These are phyloP conservation scores for Colletotrichum sp. DNA, from an alignment of 2,329 filamentous ascomycete genomes.

Conservation along the genomic window DNA sequence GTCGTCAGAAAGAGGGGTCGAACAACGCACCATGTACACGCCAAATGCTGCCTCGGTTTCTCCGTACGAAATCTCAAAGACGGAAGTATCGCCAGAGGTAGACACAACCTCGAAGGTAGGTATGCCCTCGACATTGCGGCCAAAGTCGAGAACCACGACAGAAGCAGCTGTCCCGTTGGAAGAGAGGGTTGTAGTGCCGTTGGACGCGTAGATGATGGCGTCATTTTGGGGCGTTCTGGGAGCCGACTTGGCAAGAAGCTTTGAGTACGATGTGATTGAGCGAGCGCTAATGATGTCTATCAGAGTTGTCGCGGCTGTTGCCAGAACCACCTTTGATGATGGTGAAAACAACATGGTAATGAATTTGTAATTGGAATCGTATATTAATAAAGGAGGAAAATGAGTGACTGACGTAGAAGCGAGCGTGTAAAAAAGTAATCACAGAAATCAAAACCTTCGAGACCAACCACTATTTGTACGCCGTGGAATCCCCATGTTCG, in stretches of 20 bases:
- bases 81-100: neutral
- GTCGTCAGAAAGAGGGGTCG: neutral
- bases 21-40: neutral
- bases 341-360: rapidly evolving
- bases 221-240: neutral
- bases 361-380: rapidly evolving
- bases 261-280: neutral
- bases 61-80: neutral
- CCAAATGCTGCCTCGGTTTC: neutral
- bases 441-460: neutral
- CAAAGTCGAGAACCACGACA: neutral
- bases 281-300: neutral
- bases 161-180: neutral
- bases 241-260: neutral
- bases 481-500: neutral
- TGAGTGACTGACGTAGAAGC: neutral
- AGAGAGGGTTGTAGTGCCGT: neutral
- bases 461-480: neutral
- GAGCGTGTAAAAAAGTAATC: neutral
- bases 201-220: neutral
- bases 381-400: neutral
- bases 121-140: neutral
- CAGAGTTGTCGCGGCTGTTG: neutral
- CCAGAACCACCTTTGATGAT: neutral
- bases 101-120: slow-evolving; percentile 3